phyloP scores from a whole-genome alignment of 352 stramenopile genomes.

The Blastocystis sp. region DNA sequence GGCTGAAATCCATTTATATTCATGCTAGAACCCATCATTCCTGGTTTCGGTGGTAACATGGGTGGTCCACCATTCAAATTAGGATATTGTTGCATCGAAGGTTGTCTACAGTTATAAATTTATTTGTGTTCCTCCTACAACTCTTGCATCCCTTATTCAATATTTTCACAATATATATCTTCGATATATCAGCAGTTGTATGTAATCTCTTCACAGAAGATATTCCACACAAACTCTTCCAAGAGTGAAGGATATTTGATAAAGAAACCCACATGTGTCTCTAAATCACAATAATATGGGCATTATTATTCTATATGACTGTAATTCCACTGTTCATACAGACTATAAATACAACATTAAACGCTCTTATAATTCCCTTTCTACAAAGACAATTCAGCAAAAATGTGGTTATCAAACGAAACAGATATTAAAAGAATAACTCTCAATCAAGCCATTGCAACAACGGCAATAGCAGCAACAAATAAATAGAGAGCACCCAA shows the following conservation, averaged over 20 bases:
- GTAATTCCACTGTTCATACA: background rate
- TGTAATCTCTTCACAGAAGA: constrained; percentile 24
- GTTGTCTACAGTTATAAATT: background rate
- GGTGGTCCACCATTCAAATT: background rate
- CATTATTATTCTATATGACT: constrained; percentile 1
- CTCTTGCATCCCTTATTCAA: constrained; percentile 55
- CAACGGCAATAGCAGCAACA: constrained; percentile 12
- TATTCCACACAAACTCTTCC: background rate
- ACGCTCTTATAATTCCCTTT: background rate
- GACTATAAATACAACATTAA: background rate
- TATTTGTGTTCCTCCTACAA: background rate
- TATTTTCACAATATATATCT: background rate
- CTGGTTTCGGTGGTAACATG: background rate
- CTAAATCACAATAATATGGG: constrained; percentile 28
- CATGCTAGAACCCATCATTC: background rate
- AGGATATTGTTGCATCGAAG: background rate
- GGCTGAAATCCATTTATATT: background rate
- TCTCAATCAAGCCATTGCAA: constrained; percentile 2
- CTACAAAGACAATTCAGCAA: background rate
- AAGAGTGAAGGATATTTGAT: constrained; percentile 52
- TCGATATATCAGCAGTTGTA: background rate
- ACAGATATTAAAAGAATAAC: background rate
- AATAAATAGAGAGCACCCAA: constrained; percentile 35
- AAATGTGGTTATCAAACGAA: no score
- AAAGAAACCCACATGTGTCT: background rate